These are phyloP conservation scores for Amanita inopinata DNA, from an alignment of 768 basidiomycete genomes.

Conservation along the genomic window DNA sequence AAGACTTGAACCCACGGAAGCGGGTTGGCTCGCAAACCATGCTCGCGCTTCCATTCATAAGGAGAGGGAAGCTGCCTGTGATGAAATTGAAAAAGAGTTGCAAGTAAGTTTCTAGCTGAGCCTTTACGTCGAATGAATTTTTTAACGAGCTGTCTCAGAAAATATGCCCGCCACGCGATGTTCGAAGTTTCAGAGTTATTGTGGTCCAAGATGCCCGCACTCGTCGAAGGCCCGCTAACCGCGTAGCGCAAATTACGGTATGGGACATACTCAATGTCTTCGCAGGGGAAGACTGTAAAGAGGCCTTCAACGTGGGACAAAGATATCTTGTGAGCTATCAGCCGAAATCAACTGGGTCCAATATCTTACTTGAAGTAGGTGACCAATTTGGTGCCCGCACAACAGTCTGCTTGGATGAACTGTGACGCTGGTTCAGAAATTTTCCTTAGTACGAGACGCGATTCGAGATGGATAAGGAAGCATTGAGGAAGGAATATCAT, in stretches of 20 bases:
- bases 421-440: conserved; percentile 51
- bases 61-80: conserved; percentile 39
- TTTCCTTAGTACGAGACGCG: conserved; percentile 56
- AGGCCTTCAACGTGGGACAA: conserved; percentile 51
- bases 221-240: conserved; percentile 35
- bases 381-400: conserved; percentile 64
- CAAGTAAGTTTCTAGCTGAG: conserved; percentile 33
- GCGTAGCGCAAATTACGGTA: conserved; percentile 70
- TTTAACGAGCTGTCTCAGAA: conserved; percentile 24
- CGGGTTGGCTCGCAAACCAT: conserved; percentile 54
- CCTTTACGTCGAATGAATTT: background rate
- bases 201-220: conserved; percentile 56
- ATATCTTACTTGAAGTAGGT: conserved; percentile 22
- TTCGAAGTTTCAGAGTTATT: conserved; percentile 69
- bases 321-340: conserved; percentile 49
- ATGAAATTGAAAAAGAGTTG: conserved; percentile 66
- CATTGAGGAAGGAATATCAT: conserved; percentile 10
- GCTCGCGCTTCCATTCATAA: conserved; percentile 37
- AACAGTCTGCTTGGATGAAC: conserved; percentile 64
- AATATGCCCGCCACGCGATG: conserved; percentile 62
- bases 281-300: conserved; percentile 39
- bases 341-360: conserved; percentile 5
- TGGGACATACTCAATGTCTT: conserved; percentile 63
- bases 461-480: conserved; percentile 51
- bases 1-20: conserved; percentile 32